A percentile compares a stretch with the other conserved stretches of the same genome.
Conservation (phyloP, 495 filamentous ascomycete species). For the Corynascus novoguineensis region DNA sequence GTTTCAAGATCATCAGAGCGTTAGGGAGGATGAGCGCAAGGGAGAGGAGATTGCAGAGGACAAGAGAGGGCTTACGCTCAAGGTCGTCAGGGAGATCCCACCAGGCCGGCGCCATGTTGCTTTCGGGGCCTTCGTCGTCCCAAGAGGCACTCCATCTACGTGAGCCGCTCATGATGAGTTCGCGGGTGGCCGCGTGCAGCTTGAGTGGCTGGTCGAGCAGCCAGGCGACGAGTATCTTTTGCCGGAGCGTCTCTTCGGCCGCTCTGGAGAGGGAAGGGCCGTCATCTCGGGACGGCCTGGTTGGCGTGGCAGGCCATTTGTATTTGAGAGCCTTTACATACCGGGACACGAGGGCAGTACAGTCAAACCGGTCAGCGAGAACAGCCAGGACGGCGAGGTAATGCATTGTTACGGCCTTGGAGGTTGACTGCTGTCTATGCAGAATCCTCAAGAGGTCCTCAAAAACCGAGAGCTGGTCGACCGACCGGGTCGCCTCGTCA, state of each 20-base stretch:
- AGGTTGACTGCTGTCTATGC: constrained; percentile 41
- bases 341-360: constrained; percentile 39
- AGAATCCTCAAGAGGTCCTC: constrained; percentile 54
- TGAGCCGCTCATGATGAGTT: constrained; percentile 64
- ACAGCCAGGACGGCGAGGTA: constrained; percentile 58
- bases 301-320: constrained; percentile 43
- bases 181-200: constrained; percentile 48
- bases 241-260: constrained; percentile 53
- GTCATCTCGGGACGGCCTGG: constrained; percentile 37
- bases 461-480: constrained; percentile 44
- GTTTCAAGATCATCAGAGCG: not conserved
- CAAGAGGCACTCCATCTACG: constrained; percentile 50
- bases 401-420: constrained; percentile 37
- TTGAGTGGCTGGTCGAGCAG: constrained; percentile 51
- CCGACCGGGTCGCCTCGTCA: constrained; percentile 51
- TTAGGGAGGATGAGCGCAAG: no score
- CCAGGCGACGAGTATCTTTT: constrained; percentile 58
- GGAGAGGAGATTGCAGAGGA: not conserved
- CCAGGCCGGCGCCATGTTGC: constrained; percentile 52
- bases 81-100: constrained; percentile 66
- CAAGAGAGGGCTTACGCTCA: constrained; percentile 52
- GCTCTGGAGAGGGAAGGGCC: constrained; percentile 28
- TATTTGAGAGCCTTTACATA: constrained; percentile 43
- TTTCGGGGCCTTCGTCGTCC: constrained; percentile 37
- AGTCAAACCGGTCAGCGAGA: constrained; percentile 63